Base-by-base conservation (phyloP, 1,139 yeast species). In the Entelexis paramagnoliae region DNA sequence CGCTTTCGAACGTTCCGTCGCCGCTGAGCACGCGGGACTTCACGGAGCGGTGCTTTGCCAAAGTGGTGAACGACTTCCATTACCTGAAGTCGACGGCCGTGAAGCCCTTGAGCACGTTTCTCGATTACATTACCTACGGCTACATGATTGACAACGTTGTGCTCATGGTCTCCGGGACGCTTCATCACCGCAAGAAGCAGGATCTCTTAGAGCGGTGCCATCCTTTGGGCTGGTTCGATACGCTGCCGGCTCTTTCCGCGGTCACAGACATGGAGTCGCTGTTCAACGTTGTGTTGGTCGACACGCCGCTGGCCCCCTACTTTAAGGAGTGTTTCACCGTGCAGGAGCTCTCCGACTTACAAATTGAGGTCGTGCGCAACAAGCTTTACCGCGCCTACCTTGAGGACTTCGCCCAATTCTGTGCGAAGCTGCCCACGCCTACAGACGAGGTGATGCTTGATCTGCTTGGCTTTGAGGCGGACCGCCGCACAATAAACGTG, bases 101-200 rank as follows among this genome's bases (percentile, higher is more conserved):
- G 38, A 91, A 89, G 54, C 83, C 81, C 39, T 72, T 89, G 62
- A 73, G 87, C 47, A 78, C 80, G 66, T 88, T 89, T 65, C 76
- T 93, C 78, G 95, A 93, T 67, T 93, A 73, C 68, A 87, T 93
- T 64, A 82, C 93, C 45, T 91, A 88, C 66, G 94, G 96, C 13
- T 93, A 93, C 71, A 93, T 93, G 99, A 93, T 93, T 66, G 98
- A 93, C 71, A 93, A 93, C 67, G 96, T 91, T 44, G 86, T 93
- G 29, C 75, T 93, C 63, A 84, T 93, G 83, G 89, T 93, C 63
- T 89, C 97, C 1, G 99, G 99, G 35, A 88, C 98, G 0, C 78
- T 91, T 57, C 98, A 93, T 65, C 95, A 89, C 64, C 79, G 97
- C 64, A 96, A 93, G 67, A 79, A 85, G 65, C 72, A 80, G 47